A percentile compares a stretch with the other conserved stretches of the same genome.
These are phyloP conservation scores for Paralagenidium karlingii DNA, from an alignment of 352 stramenopile genomes.

Conservation along the genomic window DNA sequence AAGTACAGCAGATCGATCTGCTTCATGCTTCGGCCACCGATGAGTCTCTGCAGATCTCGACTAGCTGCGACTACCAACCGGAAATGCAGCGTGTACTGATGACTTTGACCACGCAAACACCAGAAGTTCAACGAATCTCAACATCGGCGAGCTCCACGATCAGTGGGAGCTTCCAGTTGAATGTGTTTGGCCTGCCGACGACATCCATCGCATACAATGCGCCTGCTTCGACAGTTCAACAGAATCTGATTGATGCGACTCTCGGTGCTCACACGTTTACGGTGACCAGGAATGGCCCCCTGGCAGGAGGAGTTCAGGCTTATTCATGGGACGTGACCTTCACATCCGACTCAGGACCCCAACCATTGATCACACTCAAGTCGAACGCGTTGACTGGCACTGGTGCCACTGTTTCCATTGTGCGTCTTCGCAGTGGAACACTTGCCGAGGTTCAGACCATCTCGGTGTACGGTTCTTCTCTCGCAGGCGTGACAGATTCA, in stretches of 20 bases:
- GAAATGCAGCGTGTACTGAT: conserved; percentile 13
- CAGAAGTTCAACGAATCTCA: conserved; percentile 13
- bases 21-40: conserved; percentile 5
- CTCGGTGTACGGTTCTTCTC: conserved; percentile 4
- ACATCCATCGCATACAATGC: conserved; percentile 4
- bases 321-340: conserved; percentile 12
- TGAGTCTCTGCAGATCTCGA: conserved; percentile 9
- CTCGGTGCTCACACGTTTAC: conserved; percentile 4
- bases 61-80: conserved; percentile 7
- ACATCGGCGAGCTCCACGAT: conserved; percentile 4
- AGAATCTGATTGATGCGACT: conserved; percentile 5
- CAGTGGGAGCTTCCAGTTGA: conserved; percentile 12
- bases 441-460: conserved; percentile 10
- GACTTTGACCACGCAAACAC: conserved; percentile 4
- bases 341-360: conserved; percentile 1
- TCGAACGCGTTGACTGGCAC: conserved; percentile 2
- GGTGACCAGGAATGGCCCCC: conserved; percentile 1
- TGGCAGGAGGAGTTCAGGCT: neutral
- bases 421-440: conserved; percentile 7
- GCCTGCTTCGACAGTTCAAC: conserved; percentile 1
- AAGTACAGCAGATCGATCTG: conserved; percentile 15
- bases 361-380: conserved; percentile 3
- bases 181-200: conserved; percentile 11
- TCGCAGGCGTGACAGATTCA: neutral
- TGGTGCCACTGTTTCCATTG: neutral